Base-by-base conservation (phyloP, 1,139 yeast genomes). In the Hyphopichia buzzinii region DNA sequence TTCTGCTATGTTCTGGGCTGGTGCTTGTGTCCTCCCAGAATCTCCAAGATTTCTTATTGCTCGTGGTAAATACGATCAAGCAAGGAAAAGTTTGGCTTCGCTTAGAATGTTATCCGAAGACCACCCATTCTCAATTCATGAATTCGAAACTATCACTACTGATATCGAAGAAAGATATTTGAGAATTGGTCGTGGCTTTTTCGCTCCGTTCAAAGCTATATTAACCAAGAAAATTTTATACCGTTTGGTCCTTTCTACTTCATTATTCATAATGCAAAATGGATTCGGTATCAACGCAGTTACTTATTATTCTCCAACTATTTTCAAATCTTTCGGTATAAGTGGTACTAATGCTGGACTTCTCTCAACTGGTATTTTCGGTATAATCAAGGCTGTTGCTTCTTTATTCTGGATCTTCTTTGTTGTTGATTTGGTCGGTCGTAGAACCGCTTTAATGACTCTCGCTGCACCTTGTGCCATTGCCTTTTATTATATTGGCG, bases 331-430 rank as follows among this genome's bases (percentile, higher is more conserved):
- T 3, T 49, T 62, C 28, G 68, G 68, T 11, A 52, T 62, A 2
- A 47, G 38, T 31, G 64, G 64, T 1, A 39, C 58, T 4, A 54
- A 55, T 34, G 68, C 81, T 2, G 68, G 79, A 1, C 61, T 79
- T 31, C 61, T 75, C 31, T 72, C 81, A 11, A 79, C 84, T 3
- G 84, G 84, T 39, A 66, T 78, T 31, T 79, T 78, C 53, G 80
- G 84, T 26, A 59, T 77, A 23, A 58, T 73, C 29, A 76, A 77
- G 45, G 69, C 72, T 7, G 49, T 61, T 4, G 62, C 74, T 1
- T 62, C 77, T 4, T 53, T 74, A 14, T 39, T 64, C 11, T 67
- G 75, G 67, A 69, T 74, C 3, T 59, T 73, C 40, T 64, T 65
- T 40, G 51, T 74, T 17, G 72, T 75, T 19, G 81, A 75, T 49